These are phyloP conservation scores for Przewalskia tangutica DNA, from an alignment of 257 asterid species.

Conservation along the genomic window DNA sequence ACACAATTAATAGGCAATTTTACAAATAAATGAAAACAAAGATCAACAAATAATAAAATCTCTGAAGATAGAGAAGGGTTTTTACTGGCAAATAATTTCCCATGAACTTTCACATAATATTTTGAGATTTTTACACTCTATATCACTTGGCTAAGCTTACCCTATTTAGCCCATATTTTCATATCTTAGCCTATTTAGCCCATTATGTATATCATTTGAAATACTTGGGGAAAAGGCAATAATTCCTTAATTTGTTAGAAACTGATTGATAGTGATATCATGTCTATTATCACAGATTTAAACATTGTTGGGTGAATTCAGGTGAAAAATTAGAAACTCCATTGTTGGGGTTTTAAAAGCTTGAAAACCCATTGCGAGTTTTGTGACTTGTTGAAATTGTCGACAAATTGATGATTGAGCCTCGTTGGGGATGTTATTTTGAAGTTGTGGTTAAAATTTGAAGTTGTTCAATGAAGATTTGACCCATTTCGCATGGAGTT, in stretches of 20 bases:
- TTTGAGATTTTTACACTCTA: neutral
- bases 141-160: neutral
- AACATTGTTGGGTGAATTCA: neutral
- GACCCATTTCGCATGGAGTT: neutral
- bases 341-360: neutral
- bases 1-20: neutral
- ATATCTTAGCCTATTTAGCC: neutral
- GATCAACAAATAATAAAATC: neutral
- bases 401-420: neutral
- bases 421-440: neutral
- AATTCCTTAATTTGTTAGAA: neutral
- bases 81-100: neutral
- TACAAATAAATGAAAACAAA: neutral
- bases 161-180: neutral
- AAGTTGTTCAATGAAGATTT: neutral
- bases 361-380: neutral
- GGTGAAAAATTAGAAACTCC: neutral
- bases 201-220: neutral
- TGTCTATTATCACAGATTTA: neutral
- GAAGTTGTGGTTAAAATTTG: neutral
- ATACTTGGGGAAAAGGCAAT: neutral
- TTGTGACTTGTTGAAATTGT: neutral
- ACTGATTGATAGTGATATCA: neutral
- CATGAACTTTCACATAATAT: neutral
- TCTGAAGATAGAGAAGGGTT: neutral